Base-by-base conservation (phyloP, 2,329 filamentous ascomycete species). In the Xylaria hypoxylon region DNA sequence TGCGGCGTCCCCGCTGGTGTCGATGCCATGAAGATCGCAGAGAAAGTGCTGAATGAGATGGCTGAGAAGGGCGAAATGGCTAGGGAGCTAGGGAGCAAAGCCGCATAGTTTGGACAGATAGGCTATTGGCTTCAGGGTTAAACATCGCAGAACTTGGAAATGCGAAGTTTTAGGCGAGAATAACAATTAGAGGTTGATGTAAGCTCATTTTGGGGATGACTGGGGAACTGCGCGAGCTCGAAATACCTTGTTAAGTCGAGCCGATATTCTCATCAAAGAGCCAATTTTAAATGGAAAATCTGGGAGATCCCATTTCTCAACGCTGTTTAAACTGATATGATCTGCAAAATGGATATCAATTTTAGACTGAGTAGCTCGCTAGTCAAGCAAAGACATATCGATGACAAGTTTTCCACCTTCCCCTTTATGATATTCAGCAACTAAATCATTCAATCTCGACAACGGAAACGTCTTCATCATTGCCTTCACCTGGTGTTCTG, bases 341-440 rank as follows among this genome's bases (percentile, higher is more conserved):
- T 38, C 24, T 45, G 5, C 5, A 55, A 6, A 8, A 51, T 15
- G 8, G 33, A 8, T 17, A 17, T 42, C 75, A 79, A 74, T 62
- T 17, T 17, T 8, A 4, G 15, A 62, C 65, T 28, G 15, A 47
- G 17, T 31, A 15, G 15, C 44, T 40, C 5, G n/a, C 38, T 64
- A 67, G 26, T 64, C 70, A 2, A 61, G 62, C 35, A 74, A 63
- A 33, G 59, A n/a, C 73, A 74, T 74, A 55, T 83, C 81, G 60
- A 84, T 71, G 0, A 82, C 82, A 22, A 83, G 71, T 68, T 84
- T 84, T 3, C 82, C 82, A n/a, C 81, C 80, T 19, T 73, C 71
- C 2, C 79, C 80, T 62, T 79, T 80, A 51, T 82, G 78, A 68
- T 84, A 83, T 53, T 82, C 80, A 5, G 75, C 73, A 4, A 83